Evolutionary conservation across 2,329 filamentous ascomycete genomes (phyloP), one percentile per base, ranked within the genome.

Genomic region (Hysterium pulicare): DNA sequence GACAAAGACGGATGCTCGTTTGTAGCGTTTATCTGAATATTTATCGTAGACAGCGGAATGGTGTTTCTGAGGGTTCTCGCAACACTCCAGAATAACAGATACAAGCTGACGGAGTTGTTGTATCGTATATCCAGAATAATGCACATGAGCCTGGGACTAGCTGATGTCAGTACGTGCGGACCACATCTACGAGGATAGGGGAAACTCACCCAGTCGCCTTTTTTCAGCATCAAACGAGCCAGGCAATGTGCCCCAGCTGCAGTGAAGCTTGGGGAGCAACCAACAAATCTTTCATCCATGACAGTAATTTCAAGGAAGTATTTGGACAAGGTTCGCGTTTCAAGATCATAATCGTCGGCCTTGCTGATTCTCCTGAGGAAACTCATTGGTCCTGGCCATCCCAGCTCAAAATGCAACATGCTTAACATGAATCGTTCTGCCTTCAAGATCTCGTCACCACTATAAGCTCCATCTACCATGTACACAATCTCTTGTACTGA

Each of bases 331-430:
- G 93, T 97, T 28, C 93, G 82, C 9, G 91, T 96, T 71, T 98
- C 91, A 35, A 95, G 75, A 61, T 98, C 90, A 62, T 97, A 98
- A 62, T 96, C 90, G 63, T 98, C 93, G 11, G 93, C 93, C 73
- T 97, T 97, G 82, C 91, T 97, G 69, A 97, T 93, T 43, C 91
- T 84, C 47, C 93, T 82, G 48, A 98, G 77, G 71, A 98, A 98
- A 73, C 90, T 96, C 91, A 98, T 96, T 1, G 93, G 93, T 33
- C 93, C 93, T n/a, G 93, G 93, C 86, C 89, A 97, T 40, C 93
- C 93, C 41, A 98, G 81, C 70, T 96, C 90, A 62, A 95, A 98
- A 57, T 89, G 81, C 41, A 98, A 81, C 85, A 96, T 95, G 68
- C 82, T 94, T 39, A 98, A 80, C 90, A 98, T 98, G 73, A 95